Conservation (phyloP, 441 rosid species). For the Gossypium davidsonii region DNA sequence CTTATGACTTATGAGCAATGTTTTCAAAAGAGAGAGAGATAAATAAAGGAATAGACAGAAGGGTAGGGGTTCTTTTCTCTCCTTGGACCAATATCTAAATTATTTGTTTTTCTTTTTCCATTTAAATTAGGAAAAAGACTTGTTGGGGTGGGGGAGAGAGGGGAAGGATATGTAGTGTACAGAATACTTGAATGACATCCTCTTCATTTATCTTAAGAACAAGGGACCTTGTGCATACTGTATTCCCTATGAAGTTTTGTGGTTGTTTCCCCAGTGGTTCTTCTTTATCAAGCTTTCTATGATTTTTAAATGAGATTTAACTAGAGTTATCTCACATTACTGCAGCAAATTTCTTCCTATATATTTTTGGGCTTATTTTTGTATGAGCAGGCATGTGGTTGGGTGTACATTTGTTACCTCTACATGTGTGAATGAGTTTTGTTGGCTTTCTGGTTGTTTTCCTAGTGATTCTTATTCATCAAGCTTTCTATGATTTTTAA, state of each 20-base stretch:
- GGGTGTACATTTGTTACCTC: not conserved
- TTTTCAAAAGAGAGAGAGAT: not conserved
- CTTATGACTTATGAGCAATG: constrained; percentile 1
- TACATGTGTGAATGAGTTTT: not conserved
- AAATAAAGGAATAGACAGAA: not conserved
- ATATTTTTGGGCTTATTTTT: not conserved
- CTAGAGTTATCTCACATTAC: not conserved
- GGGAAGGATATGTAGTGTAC: too few species aligned
- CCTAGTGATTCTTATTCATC: too few species aligned
- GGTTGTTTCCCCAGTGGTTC: not conserved
- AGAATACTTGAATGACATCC: too few species aligned
- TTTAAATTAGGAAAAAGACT: too few species aligned
- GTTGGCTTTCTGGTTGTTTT: too few species aligned
- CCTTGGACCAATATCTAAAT: too few species aligned
- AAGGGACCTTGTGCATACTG: too few species aligned
- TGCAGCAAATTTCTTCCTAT: not conserved
- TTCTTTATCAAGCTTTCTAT: not conserved
- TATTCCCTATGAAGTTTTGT: not conserved
- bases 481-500: too few species aligned
- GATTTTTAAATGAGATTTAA: not conserved
- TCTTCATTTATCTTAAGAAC: too few species aligned
- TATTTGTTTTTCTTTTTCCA: too few species aligned
- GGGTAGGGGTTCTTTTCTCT: not conserved
- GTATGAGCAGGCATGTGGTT: not conserved
- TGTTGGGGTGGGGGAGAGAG: too few species aligned